phyloP scores from a whole-genome alignment of 75 land plant species.

The Cryptomeria japonica region DNA sequence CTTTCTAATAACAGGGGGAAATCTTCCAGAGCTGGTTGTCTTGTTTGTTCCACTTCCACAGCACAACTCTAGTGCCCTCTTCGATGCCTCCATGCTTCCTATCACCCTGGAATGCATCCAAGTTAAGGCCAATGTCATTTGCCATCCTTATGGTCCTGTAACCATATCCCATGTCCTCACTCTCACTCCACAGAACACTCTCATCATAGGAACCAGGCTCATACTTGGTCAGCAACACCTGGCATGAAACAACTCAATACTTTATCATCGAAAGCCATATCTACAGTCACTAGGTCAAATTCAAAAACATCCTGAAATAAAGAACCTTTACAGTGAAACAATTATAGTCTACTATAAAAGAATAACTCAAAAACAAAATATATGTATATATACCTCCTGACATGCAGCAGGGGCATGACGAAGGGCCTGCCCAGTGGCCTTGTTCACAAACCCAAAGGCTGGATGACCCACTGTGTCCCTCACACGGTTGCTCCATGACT shows the following conservation, averaged over 20 bases:
- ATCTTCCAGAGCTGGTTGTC: slow-evolving; percentile 39
- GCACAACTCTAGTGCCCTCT: slow-evolving; percentile 21
- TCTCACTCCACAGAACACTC: slow-evolving; percentile 27
- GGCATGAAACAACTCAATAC: not conserved
- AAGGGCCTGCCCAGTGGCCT: no score
- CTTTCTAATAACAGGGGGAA: slow-evolving; percentile 5
- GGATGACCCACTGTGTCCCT: no score
- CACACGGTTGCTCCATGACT: no score
- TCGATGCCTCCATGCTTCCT: slow-evolving; percentile 18
- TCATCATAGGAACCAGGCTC: not conserved
- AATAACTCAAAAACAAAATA: not conserved
- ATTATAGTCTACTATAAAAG: not conserved
- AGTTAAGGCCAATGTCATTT: slow-evolving; percentile 21
- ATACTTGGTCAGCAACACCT: slow-evolving; percentile 26
- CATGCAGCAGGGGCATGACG: no score
- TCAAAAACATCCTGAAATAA: not conserved
- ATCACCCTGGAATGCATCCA: slow-evolving; percentile 27
- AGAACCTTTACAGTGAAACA: not conserved
- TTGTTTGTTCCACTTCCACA: slow-evolving; percentile 33
- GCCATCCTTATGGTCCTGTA: slow-evolving; percentile 21
- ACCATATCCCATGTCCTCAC: slow-evolving; percentile 35
- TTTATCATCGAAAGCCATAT: not conserved
- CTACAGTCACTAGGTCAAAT: not conserved
- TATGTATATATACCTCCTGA: slow-evolving; percentile 6
- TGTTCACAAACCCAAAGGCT: no score